Percentiles rank a stretch among this genome's conserved stretches.
phyloP scores from a whole-genome alignment of 1,284 basidiomycete genomes.

The Tylopilus orsonianus region DNA sequence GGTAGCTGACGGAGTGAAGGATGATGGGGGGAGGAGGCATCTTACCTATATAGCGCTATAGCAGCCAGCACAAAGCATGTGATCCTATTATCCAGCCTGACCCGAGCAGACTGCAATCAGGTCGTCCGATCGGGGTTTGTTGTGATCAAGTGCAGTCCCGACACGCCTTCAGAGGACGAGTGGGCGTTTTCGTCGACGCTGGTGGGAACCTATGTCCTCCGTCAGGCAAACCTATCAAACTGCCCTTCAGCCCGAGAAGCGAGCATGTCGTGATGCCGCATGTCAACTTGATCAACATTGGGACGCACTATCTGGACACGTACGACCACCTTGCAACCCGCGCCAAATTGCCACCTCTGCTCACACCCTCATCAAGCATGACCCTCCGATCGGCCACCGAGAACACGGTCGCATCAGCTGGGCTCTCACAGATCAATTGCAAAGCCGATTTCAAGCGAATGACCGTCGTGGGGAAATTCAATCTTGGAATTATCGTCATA shows the following conservation, averaged over 20 bases:
- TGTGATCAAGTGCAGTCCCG: too few relatives aligned
- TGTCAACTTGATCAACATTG: too few relatives aligned
- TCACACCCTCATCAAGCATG: slow-evolving; percentile 14
- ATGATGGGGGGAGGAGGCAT: too few relatives aligned
- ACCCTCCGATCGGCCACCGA: slow-evolving; percentile 49
- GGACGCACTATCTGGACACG: slow-evolving; percentile 27
- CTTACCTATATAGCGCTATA: too few relatives aligned
- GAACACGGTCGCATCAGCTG: too few relatives aligned
- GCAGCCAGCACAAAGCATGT: too few relatives aligned
- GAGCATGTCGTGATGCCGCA: too few relatives aligned
- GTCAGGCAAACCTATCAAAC: slow-evolving; percentile 16
- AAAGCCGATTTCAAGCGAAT: slow-evolving; percentile 87
- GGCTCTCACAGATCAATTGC: slow-evolving; percentile 82
- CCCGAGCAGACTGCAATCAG: too few relatives aligned
- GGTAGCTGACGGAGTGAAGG: too few relatives aligned
- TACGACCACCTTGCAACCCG: slow-evolving; percentile 13
- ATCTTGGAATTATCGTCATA: slow-evolving; percentile 92
- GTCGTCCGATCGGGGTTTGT: too few relatives aligned
- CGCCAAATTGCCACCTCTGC: neutral
- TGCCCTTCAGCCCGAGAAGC: slow-evolving; percentile 10
- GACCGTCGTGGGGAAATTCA: slow-evolving; percentile 93
- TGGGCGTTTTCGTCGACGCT: too few relatives aligned
- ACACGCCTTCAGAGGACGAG: slow-evolving; percentile 31
- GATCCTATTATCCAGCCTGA: too few relatives aligned
- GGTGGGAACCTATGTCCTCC: slow-evolving; percentile 23